These are phyloP conservation scores for Papiliotrema terrestris DNA, from an alignment of 1,284 basidiomycete species.

Conservation along the genomic window DNA sequence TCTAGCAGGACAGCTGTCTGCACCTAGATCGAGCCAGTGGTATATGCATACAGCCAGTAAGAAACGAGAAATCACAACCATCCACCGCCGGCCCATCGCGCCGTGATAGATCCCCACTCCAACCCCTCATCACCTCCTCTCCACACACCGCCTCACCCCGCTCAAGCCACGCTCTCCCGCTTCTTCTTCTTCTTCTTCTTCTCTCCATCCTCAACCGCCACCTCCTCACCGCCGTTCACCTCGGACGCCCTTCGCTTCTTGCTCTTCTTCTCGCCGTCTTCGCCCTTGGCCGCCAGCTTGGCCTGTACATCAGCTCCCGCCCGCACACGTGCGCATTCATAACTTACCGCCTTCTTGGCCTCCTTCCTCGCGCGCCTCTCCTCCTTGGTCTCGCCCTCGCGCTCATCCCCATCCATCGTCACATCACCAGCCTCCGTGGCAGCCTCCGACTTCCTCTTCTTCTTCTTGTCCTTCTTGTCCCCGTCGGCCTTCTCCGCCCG, in stretches of 20 bases:
- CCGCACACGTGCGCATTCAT: background rate
- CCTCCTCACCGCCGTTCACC: slow-evolving; percentile 55
- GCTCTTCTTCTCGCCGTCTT: slow-evolving; percentile 28
- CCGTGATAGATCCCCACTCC: background rate
- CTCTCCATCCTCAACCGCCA: slow-evolving; percentile 22
- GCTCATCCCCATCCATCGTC: slow-evolving; percentile 43
- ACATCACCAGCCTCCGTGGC: slow-evolving; percentile 53
- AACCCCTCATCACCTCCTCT: background rate
- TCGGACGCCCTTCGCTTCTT: slow-evolving; percentile 50
- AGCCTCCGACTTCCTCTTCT: slow-evolving; percentile 61
- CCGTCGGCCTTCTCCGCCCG: slow-evolving; percentile 64
- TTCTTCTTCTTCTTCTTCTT: slow-evolving; percentile 64
- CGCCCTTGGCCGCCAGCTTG: slow-evolving; percentile 36
- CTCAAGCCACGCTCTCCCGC: slow-evolving; percentile 2
- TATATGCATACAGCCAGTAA: slow-evolving; percentile 7
- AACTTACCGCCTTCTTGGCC: slow-evolving; percentile 50
- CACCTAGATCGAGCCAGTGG: background rate
- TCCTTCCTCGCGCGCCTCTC: slow-evolving; percentile 61
- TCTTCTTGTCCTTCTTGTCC: slow-evolving; percentile 67
- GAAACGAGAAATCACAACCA: background rate
- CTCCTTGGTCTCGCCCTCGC: slow-evolving; percentile 49
- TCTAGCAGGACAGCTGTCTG: too few species aligned
- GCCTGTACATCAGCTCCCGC: slow-evolving; percentile 18
- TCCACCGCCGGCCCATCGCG: too few species aligned
- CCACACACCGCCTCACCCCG: background rate